A percentile compares a stretch with the other conserved stretches of the same genome.
phyloP scores from a whole-genome alignment of 441 rosid species.

The Pelargonium australe region DNA sequence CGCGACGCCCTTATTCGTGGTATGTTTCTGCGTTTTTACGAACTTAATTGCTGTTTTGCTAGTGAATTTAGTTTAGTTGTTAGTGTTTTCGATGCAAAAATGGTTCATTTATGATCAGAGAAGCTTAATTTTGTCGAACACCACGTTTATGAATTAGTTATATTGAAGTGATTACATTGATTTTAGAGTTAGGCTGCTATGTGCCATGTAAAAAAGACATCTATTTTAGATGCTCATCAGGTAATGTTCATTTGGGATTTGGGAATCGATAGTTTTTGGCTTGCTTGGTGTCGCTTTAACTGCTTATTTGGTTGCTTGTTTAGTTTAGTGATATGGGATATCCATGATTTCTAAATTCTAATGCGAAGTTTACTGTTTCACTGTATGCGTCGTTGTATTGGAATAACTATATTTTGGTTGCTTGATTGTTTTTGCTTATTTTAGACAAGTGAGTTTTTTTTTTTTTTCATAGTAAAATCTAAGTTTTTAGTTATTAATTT shows the following conservation, averaged over 20 bases:
- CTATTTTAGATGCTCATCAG: background rate
- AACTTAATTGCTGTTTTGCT: background rate
- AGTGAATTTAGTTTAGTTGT: background rate
- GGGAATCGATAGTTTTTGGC: background rate
- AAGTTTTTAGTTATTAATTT: background rate
- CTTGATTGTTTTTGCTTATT: background rate
- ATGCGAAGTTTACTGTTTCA: background rate
- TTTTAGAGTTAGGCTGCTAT: background rate
- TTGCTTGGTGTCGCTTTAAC: background rate
- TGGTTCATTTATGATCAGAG: too few relatives aligned
- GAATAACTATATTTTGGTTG: background rate
- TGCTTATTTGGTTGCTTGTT: background rate
- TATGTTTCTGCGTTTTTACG: constrained; percentile 9
- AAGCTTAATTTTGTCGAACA: background rate
- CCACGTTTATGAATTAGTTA: background rate
- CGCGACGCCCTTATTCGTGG: constrained; percentile 70
- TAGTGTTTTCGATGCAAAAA: background rate
- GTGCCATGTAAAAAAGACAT: background rate
- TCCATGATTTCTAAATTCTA: background rate
- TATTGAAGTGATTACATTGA: background rate
- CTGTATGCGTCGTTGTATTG: background rate
- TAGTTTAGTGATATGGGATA: background rate
- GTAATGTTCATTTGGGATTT: background rate
- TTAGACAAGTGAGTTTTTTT: too few relatives aligned
- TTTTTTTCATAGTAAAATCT: too few relatives aligned